Percentiles rank a stretch among this genome's conserved stretches.
phyloP scores from a whole-genome alignment of 2,329 filamentous ascomycete species.

The Clarireedia paspali region DNA sequence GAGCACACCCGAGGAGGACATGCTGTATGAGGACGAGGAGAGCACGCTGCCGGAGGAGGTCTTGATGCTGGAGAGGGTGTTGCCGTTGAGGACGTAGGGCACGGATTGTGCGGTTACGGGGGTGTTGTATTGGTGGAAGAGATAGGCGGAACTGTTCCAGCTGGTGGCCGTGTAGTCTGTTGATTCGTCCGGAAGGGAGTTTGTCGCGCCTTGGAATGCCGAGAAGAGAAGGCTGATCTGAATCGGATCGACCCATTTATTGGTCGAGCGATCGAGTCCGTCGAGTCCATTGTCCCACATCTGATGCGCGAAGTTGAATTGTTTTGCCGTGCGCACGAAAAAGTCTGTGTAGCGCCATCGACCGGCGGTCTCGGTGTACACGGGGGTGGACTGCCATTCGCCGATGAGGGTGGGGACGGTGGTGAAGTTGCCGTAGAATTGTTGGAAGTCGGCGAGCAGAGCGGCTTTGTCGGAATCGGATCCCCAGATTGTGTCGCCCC shows the following conservation, averaged over 20 bases:
- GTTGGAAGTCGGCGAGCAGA: constrained; percentile 41
- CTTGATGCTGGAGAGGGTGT: constrained; percentile 38
- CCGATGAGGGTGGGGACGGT: constrained; percentile 48
- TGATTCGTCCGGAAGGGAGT: constrained; percentile 45
- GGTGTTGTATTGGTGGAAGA: constrained; percentile 45
- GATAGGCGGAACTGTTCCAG: constrained; percentile 44
- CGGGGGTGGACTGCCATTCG: constrained; percentile 46
- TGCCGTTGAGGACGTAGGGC: constrained; percentile 47
- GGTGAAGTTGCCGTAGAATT: constrained; percentile 46
- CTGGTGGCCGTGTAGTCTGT: constrained; percentile 37
- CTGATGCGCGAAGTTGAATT: constrained; percentile 42
- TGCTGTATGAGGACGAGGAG: constrained; percentile 38
- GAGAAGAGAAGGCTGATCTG: constrained; percentile 40
- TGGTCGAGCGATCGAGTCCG: constrained; percentile 42
- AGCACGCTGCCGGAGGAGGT: constrained; percentile 32
- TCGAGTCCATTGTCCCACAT: constrained; percentile 55
- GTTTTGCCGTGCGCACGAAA: constrained; percentile 40
- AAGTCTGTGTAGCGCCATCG: constrained; percentile 52
- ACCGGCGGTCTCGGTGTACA: constrained; percentile 44
- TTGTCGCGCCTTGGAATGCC: constrained; percentile 36
- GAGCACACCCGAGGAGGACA: constrained; percentile 36
- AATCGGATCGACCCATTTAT: constrained; percentile 43
- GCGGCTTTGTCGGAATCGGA: constrained; percentile 43
- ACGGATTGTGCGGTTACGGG: constrained; percentile 36
- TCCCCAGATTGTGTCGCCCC: constrained; percentile 55